Base-by-base conservation (phyloP, 352 stramenopile genomes). In the Globisporangium nodosum region DNA sequence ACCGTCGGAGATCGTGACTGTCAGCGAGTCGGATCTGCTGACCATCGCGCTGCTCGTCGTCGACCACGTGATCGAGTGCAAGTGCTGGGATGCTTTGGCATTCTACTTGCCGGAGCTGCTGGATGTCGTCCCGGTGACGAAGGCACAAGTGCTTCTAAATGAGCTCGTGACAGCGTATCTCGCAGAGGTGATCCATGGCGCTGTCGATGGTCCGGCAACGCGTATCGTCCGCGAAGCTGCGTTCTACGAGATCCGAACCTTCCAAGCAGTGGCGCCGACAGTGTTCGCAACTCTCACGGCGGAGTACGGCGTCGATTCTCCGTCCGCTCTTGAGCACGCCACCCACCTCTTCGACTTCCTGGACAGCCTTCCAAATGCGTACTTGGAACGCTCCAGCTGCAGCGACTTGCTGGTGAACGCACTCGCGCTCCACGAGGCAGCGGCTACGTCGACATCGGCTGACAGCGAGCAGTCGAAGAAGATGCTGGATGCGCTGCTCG, bases 201-300 rank as follows among this genome's bases (percentile, higher is more conserved):
- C 60, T 2, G 37, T 61, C 9, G 61, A 76, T 45, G 55, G 58
- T 15, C 53, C 73, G 15, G 67, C 78, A 15, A 65, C 31, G 18
- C 76, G 75, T 3, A 82, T 87, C 52, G 60, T 93, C 57, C 66
- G 68, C 43, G 85, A 93, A 55, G 85, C 85, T 12, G 77, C 68
- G 3, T 93, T 95, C 59, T 95, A 92, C 65, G 85, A 95, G 49
- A 92, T 95, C 49, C 35, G 48, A 20, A 66, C 61, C 24, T 63
- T 93, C 55, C 71, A 70, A 12, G 49, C 59, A 1, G 68, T 82
- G 43, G 77, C 77, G 0, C 56, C 81, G 0, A 27, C 40, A 9
- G 74, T 84, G 11, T 62, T 91, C 21, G 63, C 59, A 12, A n/a
- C 58, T 7, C 56, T 79, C 24, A 55, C 49, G 8, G 40, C 65